Conservation (phyloP, 306 rosid species). For the Dryas octopetala region DNA sequence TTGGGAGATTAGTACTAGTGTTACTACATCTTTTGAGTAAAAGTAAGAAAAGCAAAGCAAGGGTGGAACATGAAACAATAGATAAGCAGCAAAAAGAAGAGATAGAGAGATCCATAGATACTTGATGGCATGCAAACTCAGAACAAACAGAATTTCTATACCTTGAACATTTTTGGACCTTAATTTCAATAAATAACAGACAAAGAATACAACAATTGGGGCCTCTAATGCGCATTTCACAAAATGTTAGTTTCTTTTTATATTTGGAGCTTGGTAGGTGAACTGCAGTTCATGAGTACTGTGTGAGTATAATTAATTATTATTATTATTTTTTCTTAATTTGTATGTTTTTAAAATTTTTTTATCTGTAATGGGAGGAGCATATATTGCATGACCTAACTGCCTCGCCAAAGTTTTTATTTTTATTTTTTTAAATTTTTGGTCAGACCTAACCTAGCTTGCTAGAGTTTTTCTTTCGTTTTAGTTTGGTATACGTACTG, state of each 20-base stretch:
- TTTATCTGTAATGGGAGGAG: conserved; percentile 49
- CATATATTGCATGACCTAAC: conserved; percentile 78
- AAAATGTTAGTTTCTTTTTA: not conserved
- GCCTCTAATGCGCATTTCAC: not conserved
- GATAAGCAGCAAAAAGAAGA: too few relatives aligned
- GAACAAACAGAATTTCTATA: conserved; percentile 8
- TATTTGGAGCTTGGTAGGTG: conserved; percentile 54
- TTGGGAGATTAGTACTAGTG: not conserved
- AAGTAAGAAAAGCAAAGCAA: conserved; percentile 29
- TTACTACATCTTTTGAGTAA: conserved; percentile 25
- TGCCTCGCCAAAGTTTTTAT: conserved; percentile 32
- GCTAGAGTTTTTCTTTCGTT: conserved; percentile 39
- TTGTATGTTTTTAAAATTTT: not conserved
- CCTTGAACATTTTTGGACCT: not conserved
- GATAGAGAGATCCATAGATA: conserved; percentile 32
- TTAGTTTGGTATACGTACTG: conserved; percentile 32
- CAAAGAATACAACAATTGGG: not conserved
- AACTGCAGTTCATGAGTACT: conserved; percentile 44
- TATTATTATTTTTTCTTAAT: not conserved
- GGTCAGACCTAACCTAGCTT: too few relatives aligned
- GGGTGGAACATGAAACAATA: conserved; percentile 6
- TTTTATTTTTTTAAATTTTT: too few relatives aligned
- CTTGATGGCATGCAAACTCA: conserved; percentile 37
- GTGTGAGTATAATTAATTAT: conserved; percentile 38
- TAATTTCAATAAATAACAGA: not conserved